Base-by-base conservation (phyloP, 177 flowering plant genomes). In the Vitis hybrid region DNA sequence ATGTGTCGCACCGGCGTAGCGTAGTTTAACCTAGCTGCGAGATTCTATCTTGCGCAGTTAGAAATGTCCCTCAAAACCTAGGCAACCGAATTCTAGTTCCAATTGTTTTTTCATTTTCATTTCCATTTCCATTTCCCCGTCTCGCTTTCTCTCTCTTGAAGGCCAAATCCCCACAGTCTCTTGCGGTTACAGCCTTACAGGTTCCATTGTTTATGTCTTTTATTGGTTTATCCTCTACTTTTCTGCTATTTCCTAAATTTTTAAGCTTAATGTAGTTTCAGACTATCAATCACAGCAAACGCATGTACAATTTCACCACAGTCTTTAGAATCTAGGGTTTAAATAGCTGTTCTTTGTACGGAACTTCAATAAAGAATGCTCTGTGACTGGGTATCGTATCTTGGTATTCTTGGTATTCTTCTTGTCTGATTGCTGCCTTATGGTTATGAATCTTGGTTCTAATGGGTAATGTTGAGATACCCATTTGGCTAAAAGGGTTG, bases 401-500 rank as follows among this genome's bases (percentile, higher is more conserved):
- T 24, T 9, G 52, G 20, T 49, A 10, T 51, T 48, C 17, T 18
- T 27, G 54, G 20, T 49, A 10, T 51, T 48, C 17, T 18, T 57
- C 32, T 6, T 18, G 49, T 9, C 9, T 58, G 11, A 18, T n/a
- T 48, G 32, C 8, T 63, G 6, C 60, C n/a, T 8, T 2, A 24
- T 9, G 67, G 41, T 52, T 68, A 55, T 71, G 68, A 72, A 57
- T 64, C 27, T 73, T 71, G 51, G 58, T 62, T 63, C 63, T 63
- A 75, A 89, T 89, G 96, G 91, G 83, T 67, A 82, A 85, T 79
- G 84, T 82, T 53, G 90, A 87, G 70, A 77, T 92, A 73, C 97
- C 99, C 54, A 74, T 59, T 70, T 96, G 98, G 99, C 82, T 96
- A 0, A 74, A 88, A 71, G 79, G 75, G 74, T 76, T 96, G 91